Conservation (phyloP, 2,329 filamentous ascomycete species). For the Ceratocystis eucalypticola region DNA sequence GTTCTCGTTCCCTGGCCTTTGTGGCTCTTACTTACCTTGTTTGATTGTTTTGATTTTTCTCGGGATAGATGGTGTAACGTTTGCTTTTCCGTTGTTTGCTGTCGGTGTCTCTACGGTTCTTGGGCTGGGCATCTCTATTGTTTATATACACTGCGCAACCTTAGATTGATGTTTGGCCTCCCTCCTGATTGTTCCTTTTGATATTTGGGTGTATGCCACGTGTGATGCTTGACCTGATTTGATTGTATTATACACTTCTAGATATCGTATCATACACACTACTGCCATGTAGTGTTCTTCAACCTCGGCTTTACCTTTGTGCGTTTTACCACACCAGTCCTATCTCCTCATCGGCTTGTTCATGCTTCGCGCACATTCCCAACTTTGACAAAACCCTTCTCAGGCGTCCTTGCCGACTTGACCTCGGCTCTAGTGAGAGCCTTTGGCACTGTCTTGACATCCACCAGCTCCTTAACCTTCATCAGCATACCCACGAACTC, state of each 20-base stretch:
- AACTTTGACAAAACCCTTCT: slow-evolving; percentile 71
- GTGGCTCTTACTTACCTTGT: not conserved
- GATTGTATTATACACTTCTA: slow-evolving; percentile 12
- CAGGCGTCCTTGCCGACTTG: slow-evolving; percentile 56
- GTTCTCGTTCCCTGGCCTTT: not conserved
- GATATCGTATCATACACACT: slow-evolving; percentile 26
- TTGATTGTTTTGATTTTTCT: not conserved
- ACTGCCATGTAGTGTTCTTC: slow-evolving; percentile 6
- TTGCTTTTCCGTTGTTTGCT: slow-evolving; percentile 3
- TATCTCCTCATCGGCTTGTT: slow-evolving; percentile 3
- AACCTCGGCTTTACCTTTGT: slow-evolving; percentile 9
- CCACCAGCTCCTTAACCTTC: slow-evolving; percentile 83
- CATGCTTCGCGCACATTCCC: slow-evolving; percentile 27
- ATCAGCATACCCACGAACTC: slow-evolving; percentile 83
- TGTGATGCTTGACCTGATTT: not conserved
- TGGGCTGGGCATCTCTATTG: not conserved
- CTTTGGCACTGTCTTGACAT: slow-evolving; percentile 61
- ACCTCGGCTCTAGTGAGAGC: slow-evolving; percentile 54
- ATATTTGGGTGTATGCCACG: not conserved
- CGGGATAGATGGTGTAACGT: slow-evolving; percentile 7
- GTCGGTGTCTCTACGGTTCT: not conserved
- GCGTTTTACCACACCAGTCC: slow-evolving; percentile 19
- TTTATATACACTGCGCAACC: not conserved
- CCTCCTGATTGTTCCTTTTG: not conserved
- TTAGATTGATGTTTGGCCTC: not conserved